phyloP scores from a whole-genome alignment of 2,329 filamentous ascomycete genomes.

The Fusarium pseudoanthophilum region DNA sequence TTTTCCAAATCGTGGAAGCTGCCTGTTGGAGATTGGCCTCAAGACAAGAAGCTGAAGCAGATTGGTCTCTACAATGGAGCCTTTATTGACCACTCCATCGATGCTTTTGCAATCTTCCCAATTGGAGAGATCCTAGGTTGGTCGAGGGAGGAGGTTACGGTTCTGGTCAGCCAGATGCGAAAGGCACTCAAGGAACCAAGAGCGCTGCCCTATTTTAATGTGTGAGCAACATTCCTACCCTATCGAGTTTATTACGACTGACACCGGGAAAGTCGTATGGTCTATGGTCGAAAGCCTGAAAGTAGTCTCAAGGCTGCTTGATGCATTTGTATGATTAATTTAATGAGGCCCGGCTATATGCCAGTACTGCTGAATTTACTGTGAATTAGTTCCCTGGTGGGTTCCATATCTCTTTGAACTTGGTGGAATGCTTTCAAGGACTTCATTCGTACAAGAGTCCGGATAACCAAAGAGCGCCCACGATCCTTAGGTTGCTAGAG shows the following conservation, averaged over 20 bases:
- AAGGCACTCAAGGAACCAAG: slow-evolving; percentile 14
- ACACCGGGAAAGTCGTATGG: slow-evolving; percentile 7
- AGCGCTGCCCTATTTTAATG: neutral
- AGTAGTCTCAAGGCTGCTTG: neutral
- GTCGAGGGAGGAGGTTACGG: slow-evolving; percentile 16
- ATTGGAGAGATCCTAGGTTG: slow-evolving; percentile 32
- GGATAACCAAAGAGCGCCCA: neutral
- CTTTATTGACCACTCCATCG: slow-evolving; percentile 30
- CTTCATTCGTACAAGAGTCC: neutral
- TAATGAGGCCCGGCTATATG: neutral
- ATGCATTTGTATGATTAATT: neutral
- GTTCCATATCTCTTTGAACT: too few species aligned
- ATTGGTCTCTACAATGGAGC: slow-evolving; percentile 24
- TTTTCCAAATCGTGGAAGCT: slow-evolving; percentile 28
- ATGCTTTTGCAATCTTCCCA: slow-evolving; percentile 27
- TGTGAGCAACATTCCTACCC: neutral
- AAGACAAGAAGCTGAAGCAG: slow-evolving; percentile 29
- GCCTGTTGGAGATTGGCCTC: slow-evolving; percentile 29
- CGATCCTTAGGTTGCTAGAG: neutral
- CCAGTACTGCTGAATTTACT: neutral
- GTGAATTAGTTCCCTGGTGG: neutral
- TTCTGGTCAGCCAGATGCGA: slow-evolving; percentile 28
- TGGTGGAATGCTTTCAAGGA: neutral
- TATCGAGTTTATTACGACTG: neutral
- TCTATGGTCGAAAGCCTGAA: slow-evolving; percentile 27